Evolutionary conservation across 805 yeast species (phyloP).

Genomic region (Schwanniomyces pseudopolymorphus): DNA sequence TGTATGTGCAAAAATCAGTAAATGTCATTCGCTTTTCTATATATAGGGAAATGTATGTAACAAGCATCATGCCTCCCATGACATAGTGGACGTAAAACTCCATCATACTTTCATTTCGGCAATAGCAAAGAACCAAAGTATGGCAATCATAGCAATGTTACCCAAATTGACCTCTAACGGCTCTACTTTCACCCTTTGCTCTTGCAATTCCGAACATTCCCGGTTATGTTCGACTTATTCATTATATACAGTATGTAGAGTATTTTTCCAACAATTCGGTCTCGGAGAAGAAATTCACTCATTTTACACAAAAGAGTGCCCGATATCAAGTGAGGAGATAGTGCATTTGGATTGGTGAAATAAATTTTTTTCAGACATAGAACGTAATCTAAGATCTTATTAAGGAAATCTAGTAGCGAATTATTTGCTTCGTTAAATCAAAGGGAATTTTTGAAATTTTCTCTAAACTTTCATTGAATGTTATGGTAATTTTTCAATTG

Average conservation of each 20-base stretch:
- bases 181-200: background rate
- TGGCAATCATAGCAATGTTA: background rate
- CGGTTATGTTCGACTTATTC: background rate
- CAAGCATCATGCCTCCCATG: background rate
- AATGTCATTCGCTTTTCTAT: background rate
- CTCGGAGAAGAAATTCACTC: constrained; percentile 2
- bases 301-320: background rate
- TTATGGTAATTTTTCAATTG: background rate
- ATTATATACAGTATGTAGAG: background rate
- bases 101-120: background rate
- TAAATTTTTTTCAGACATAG: constrained; percentile 1
- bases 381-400: constrained; percentile 1
- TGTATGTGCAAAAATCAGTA: background rate
- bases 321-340: constrained; percentile 3
- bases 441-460: constrained; percentile 1
- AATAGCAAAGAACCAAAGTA: background rate
- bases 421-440: constrained; percentile 1
- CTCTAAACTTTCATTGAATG: background rate
- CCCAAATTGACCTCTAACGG: background rate
- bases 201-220: background rate
- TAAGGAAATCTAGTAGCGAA: constrained; percentile 1
- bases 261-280: constrained; percentile 2
- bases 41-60: background rate
- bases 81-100: too few relatives aligned
- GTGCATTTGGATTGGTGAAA: constrained; percentile 2